Percentiles rank a stretch among this genome's conserved stretches.
phyloP scores from a whole-genome alignment of 805 yeast species.

The Candida caryicola region DNA sequence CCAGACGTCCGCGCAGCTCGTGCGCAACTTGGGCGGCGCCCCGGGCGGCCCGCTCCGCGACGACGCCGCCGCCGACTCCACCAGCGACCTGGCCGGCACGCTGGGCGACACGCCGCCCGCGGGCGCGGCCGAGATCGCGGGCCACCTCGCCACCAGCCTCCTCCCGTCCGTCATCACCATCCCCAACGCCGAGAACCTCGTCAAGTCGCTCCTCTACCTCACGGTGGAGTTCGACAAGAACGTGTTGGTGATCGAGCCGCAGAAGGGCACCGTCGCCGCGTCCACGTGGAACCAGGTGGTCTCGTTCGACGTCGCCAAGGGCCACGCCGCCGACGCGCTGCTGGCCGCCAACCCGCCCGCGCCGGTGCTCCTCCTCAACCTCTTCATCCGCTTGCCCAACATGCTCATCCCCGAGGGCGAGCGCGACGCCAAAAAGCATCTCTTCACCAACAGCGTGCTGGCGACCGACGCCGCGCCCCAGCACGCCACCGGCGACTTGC shows the following conservation, averaged over 20 bases:
- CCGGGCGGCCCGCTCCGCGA: background rate
- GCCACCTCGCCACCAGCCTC: conserved; percentile 30
- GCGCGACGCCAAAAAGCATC: conserved; percentile 22
- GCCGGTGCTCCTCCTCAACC: conserved; percentile 58
- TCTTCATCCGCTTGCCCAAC: conserved; percentile 76
- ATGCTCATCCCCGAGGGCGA: conserved; percentile 48
- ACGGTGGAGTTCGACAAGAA: conserved; percentile 95
- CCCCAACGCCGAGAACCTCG: conserved; percentile 50
- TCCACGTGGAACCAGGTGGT: conserved; percentile 89
- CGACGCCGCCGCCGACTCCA: background rate
- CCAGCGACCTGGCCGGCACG: background rate
- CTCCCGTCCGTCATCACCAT: conserved; percentile 56
- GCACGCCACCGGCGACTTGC: conserved; percentile 58
- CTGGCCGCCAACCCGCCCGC: background rate
- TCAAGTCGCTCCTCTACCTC: conserved; percentile 72
- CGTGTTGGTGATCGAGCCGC: conserved; percentile 83
- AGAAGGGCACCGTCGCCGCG: conserved; percentile 70
- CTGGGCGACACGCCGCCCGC: conserved; percentile 11
- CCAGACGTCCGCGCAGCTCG: conserved; percentile 17
- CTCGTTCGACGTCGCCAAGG: conserved; percentile 74
- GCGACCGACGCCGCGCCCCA: conserved; percentile 12
- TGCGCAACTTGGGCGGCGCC: conserved; percentile 10
- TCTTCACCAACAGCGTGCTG: conserved; percentile 26
- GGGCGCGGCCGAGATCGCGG: conserved; percentile 19
- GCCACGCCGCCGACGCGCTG: too few species aligned